phyloP scores from a whole-genome alignment of 805 yeast species.

The Candida qinlingensis region DNA sequence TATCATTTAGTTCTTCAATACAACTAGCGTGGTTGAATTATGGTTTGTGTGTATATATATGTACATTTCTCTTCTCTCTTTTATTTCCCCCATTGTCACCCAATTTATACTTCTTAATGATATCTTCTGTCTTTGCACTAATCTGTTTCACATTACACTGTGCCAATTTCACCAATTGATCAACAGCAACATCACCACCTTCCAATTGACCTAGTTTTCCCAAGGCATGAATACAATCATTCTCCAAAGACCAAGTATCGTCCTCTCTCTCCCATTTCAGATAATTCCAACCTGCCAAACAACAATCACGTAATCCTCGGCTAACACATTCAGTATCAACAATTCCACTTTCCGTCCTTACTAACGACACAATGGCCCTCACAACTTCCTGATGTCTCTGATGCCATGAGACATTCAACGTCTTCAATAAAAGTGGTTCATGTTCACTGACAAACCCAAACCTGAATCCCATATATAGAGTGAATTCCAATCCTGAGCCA shows the following conservation, averaged over 20 bases:
- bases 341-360: not conserved
- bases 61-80: no score
- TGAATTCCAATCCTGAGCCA: not conserved
- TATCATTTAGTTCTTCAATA: no score
- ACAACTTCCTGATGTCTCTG: constrained; percentile 1
- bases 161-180: not conserved
- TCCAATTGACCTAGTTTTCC: not conserved
- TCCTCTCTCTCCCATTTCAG: not conserved
- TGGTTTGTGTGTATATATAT: no score
- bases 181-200: not conserved
- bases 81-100: not conserved
- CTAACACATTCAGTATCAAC: not conserved
- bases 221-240: constrained; percentile 1
- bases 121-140: not conserved
- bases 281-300: not conserved
- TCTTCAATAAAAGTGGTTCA: not conserved
- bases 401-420: not conserved
- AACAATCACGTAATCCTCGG: not conserved
- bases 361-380: not conserved
- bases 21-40: no score
- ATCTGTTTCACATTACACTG: not conserved
- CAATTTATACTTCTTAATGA: not conserved
- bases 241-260: constrained; percentile 1
- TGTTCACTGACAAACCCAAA: not conserved
- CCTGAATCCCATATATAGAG: not conserved